Evolutionary conservation across 2,329 filamentous ascomycete genomes (phyloP).

Genomic region (Trichophaea hybrida): DNA sequence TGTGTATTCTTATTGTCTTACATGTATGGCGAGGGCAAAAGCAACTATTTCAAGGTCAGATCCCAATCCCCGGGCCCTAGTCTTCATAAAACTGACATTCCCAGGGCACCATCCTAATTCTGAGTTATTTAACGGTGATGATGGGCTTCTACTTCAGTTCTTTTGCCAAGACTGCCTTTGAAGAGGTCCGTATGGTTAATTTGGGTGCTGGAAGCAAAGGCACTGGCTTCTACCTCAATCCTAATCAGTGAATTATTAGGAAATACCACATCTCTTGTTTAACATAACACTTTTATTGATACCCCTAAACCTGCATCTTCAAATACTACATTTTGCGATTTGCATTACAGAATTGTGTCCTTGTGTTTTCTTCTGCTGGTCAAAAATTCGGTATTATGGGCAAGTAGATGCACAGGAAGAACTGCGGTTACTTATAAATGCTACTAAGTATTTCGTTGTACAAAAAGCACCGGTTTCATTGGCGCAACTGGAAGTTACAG

Average conservation of each 20-base stretch:
- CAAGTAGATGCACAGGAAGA: background rate
- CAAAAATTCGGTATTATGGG: no score
- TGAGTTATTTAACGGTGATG: slow-evolving; percentile 85
- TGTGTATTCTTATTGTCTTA: slow-evolving; percentile 94
- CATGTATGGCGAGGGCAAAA: slow-evolving; percentile 97
- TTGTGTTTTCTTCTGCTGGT: no score
- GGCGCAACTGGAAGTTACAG: slow-evolving; percentile 4
- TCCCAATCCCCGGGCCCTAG: background rate
- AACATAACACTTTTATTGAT: background rate
- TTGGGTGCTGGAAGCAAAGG: slow-evolving; percentile 17
- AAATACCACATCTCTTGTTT: background rate
- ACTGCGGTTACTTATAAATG: background rate
- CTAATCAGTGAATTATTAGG: background rate
- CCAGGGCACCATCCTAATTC: slow-evolving; percentile 71
- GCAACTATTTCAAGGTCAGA: slow-evolving; percentile 83
- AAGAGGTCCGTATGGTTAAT: slow-evolving; percentile 7
- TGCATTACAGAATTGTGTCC: no score
- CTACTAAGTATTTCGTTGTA: background rate
- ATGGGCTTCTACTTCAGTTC: slow-evolving; percentile 81
- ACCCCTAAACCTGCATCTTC: background rate
- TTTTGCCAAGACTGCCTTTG: slow-evolving; percentile 36
- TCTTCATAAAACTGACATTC: background rate
- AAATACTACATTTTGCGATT: no score
- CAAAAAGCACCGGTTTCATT: background rate
- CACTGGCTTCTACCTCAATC: background rate